These are phyloP conservation scores for Macrophomina pseudophaseolina DNA, from an alignment of 2,329 filamentous ascomycete species.

Conservation along the genomic window DNA sequence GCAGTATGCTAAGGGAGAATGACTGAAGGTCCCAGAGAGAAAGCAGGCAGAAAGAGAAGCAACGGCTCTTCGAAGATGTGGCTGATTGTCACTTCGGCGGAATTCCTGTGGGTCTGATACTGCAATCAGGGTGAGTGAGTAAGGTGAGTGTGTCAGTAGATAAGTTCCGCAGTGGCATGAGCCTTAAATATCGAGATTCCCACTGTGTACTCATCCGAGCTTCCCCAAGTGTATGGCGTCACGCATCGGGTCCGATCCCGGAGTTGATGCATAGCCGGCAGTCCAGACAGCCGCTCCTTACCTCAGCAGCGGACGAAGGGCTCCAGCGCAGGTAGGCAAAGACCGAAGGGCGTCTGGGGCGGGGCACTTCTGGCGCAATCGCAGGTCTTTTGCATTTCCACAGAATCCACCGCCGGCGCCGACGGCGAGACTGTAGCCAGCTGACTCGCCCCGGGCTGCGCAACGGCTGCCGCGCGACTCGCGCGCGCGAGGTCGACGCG, in stretches of 20 bases:
- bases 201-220: not conserved
- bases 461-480: not conserved
- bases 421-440: not conserved
- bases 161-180: not conserved
- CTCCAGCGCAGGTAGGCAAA: not conserved
- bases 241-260: not conserved
- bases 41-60: not conserved
- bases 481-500: not conserved
- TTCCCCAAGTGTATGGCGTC: not conserved
- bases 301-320: not conserved
- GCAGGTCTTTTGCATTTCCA: not conserved
- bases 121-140: not conserved
- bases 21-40: not conserved
- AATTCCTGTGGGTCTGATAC: not conserved
- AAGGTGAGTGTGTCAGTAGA: slow-evolving; percentile 1
- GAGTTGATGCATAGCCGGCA: not conserved
- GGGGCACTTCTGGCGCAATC: not conserved
- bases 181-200: not conserved
- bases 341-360: not conserved
- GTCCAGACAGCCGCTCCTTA: not conserved
- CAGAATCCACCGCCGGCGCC: not conserved
- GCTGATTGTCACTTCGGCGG: not conserved
- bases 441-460: not conserved
- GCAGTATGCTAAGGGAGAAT: not conserved
- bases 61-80: not conserved